Evolutionary conservation across 2,329 filamentous ascomycete species (phyloP).

Genomic region (Lachnellula subtilissima): DNA sequence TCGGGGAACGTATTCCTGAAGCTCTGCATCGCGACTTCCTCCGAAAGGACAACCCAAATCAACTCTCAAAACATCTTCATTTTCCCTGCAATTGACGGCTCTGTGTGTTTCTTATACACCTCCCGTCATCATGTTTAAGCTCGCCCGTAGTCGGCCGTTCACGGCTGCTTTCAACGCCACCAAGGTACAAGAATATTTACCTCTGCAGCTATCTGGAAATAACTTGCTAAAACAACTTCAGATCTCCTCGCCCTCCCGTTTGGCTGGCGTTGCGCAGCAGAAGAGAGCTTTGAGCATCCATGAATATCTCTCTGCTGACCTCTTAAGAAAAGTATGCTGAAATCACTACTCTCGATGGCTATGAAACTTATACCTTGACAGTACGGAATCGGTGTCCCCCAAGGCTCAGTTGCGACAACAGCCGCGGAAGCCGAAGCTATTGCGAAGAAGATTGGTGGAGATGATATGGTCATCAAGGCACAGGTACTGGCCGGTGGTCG

Average conservation of each 20-base stretch:
- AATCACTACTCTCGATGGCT: constrained; percentile 13
- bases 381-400: constrained; percentile 93
- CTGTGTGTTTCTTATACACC: constrained; percentile 19
- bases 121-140: constrained; percentile 70
- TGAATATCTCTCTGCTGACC: constrained; percentile 93
- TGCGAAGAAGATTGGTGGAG: constrained; percentile 83
- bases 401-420: constrained; percentile 78
- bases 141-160: constrained; percentile 76
- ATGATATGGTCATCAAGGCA: constrained; percentile 99
- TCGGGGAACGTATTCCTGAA: constrained; percentile 1
- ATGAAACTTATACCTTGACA: constrained; percentile 38
- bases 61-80: constrained; percentile 14
- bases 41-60: constrained; percentile 18
- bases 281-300: constrained; percentile 94
- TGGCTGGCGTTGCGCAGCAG: constrained; percentile 63
- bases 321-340: constrained; percentile 64
- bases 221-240: constrained; percentile 33
- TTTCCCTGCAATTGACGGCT: constrained; percentile 24
- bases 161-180: constrained; percentile 73
- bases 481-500: constrained; percentile 96
- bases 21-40: constrained; percentile 17
- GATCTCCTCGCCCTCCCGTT: constrained; percentile 47
- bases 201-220: constrained; percentile 13
- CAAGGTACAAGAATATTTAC: constrained; percentile 50
- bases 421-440: constrained; percentile 86